Evolutionary conservation across 345 rosid species (phyloP).

Genomic region (Schrenkiella parvula): DNA sequence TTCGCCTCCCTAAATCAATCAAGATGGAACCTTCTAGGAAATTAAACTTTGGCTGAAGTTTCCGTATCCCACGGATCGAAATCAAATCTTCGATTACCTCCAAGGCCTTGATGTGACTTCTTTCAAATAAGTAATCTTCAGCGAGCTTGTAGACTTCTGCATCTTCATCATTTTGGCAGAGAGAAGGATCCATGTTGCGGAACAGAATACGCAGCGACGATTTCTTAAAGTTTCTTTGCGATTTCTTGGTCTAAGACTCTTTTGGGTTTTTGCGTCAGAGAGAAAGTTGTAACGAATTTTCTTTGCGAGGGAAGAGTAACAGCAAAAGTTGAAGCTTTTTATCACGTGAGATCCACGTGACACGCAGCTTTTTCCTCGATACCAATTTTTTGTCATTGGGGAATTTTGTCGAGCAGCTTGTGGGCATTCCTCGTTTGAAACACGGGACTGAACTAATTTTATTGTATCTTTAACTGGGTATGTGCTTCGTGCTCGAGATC

Average conservation of each 20-base stretch:
- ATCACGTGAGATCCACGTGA: background rate
- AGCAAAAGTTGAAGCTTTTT: background rate
- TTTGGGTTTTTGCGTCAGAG: too few relatives aligned
- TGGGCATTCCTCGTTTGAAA: background rate
- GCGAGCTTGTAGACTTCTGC: background rate
- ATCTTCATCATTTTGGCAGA: background rate
- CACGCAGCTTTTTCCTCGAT: background rate
- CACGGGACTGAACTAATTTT: background rate
- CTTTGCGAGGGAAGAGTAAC: background rate
- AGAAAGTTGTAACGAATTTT: background rate
- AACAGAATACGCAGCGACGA: background rate
- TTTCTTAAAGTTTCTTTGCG: background rate
- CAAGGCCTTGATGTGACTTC: constrained; percentile 4
- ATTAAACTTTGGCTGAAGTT: background rate
- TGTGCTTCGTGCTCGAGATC: too few relatives aligned
- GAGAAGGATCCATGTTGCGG: background rate
- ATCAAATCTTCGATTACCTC: background rate
- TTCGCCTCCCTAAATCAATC: background rate
- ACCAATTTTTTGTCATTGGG: background rate
- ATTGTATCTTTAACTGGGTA: too few relatives aligned
- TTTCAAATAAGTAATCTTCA: background rate
- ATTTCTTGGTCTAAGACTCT: background rate
- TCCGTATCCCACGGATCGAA: background rate
- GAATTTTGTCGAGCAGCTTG: background rate
- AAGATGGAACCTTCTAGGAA: background rate